These are phyloP conservation scores for Thinopyrum obtusiflorum DNA, from an alignment of 202 grass and related monocot species.

Conservation along the genomic window DNA sequence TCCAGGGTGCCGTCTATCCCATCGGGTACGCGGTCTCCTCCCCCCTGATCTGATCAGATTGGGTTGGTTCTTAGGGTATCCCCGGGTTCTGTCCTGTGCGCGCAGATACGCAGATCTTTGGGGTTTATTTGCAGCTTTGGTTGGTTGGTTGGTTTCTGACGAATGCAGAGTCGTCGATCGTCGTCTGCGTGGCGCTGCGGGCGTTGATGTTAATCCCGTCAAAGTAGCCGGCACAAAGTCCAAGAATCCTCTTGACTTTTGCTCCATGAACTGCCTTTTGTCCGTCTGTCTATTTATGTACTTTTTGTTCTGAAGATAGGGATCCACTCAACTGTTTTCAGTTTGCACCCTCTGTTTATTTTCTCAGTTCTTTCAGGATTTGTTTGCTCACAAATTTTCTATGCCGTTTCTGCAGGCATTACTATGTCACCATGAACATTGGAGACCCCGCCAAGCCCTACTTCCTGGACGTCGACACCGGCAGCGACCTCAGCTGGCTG, in stretches of 20 bases:
- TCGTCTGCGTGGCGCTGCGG: conserved; percentile 17
- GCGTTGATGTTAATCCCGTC: conserved; percentile 20
- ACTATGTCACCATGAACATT: conserved; percentile 67
- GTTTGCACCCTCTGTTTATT: neutral
- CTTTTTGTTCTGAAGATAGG: neutral
- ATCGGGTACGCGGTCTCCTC: conserved; percentile 40
- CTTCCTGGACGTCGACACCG: conserved; percentile 86
- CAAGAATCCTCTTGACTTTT: neutral
- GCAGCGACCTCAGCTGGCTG: conserved; percentile 92
- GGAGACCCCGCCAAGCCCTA: conserved; percentile 82
- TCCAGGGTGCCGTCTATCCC: conserved; percentile 77
- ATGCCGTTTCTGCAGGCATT: conserved; percentile 40
- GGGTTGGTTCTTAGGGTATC: neutral
- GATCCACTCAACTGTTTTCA: neutral
- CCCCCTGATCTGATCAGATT: neutral
- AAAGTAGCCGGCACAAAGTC: neutral
- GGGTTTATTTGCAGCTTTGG: neutral
- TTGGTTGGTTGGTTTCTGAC: neutral
- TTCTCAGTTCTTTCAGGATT: neutral
- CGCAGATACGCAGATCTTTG: neutral
- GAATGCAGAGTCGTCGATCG: neutral
- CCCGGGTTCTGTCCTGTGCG: neutral
- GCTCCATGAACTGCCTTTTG: neutral
- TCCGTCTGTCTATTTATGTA: neutral
- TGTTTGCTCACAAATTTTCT: neutral